Evolutionary conservation across 1,284 basidiomycete species (phyloP).

Genomic region (Schizophyllum commune): DNA sequence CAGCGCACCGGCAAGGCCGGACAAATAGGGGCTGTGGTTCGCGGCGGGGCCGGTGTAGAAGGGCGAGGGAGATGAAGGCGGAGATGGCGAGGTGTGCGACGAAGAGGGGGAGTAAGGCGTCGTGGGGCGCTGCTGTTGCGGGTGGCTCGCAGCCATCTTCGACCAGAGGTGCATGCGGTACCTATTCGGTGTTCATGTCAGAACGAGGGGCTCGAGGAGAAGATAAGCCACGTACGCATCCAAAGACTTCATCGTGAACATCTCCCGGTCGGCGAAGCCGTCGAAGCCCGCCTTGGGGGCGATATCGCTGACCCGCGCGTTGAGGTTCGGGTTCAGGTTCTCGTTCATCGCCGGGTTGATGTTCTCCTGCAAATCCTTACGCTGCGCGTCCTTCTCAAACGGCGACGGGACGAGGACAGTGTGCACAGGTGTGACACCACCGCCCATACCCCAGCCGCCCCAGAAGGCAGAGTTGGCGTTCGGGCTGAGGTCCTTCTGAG

Average conservation of each 20-base stretch:
- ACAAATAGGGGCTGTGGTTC: constrained; percentile 18
- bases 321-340: constrained; percentile 5
- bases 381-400: constrained; percentile 1
- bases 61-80: constrained; percentile 1
- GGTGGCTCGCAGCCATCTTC: constrained; percentile 56
- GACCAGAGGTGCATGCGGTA: constrained; percentile 85
- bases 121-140: constrained; percentile 23
- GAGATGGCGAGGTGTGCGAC: constrained; percentile 18
- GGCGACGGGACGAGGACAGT: constrained; percentile 62
- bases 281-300: constrained; percentile 37
- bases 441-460: constrained; percentile 47
- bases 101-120: neutral
- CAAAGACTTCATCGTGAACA: constrained; percentile 76
- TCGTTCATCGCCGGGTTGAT: constrained; percentile 72
- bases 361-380: constrained; percentile 56
- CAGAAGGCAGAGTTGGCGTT: constrained; percentile 47
- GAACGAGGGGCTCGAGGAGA: constrained; percentile 6
- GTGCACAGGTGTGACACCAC: constrained; percentile 78
- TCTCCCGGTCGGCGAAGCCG: constrained; percentile 66
- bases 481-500: constrained; percentile 65
- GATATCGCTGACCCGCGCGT: constrained; percentile 6
- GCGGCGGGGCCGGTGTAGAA: neutral
- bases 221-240: constrained; percentile 52
- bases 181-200: constrained; percentile 20
- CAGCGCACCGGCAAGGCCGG: constrained; percentile 42